Conservation (phyloP, 495 filamentous ascomycete species). For the Trichoderma gamsii region DNA sequence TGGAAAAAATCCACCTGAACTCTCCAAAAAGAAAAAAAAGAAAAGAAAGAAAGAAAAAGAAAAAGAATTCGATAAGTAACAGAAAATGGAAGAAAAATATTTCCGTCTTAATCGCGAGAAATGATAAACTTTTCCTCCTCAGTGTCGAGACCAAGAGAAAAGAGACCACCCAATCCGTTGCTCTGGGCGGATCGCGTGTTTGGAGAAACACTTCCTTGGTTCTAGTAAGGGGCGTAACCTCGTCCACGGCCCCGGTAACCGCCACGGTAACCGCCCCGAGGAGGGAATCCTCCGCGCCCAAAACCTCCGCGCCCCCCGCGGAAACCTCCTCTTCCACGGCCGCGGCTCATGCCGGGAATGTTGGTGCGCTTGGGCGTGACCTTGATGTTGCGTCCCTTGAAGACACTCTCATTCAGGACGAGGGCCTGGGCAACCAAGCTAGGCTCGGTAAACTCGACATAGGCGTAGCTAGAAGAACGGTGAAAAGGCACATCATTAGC, state of each 20-base stretch:
- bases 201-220: constrained; percentile 18
- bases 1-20: neutral
- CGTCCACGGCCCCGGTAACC: constrained; percentile 73
- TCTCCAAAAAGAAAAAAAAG: constrained; percentile 12
- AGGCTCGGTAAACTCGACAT: constrained; percentile 97
- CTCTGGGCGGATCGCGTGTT: neutral
- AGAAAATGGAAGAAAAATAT: neutral
- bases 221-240: constrained; percentile 75
- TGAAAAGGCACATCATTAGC: neutral
- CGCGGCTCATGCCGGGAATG: constrained; percentile 79
- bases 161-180: neutral
- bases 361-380: constrained; percentile 98
- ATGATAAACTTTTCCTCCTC: constrained; percentile 1
- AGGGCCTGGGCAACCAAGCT: constrained; percentile 88
- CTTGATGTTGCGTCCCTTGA: constrained; percentile 92
- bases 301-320: constrained; percentile 46
- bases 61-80: no score
- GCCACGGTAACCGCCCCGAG: constrained; percentile 66
- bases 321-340: constrained; percentile 61
- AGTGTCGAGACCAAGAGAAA: neutral
- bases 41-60: neutral
- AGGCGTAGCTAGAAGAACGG: constrained; percentile 70
- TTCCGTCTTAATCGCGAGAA: neutral
- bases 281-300: constrained; percentile 52
- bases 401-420: constrained; percentile 92